Evolutionary conservation across 2,329 filamentous ascomycete genomes (phyloP), one percentile per base, ranked within the genome.

Genomic region (Sporothrix protearum): DNA sequence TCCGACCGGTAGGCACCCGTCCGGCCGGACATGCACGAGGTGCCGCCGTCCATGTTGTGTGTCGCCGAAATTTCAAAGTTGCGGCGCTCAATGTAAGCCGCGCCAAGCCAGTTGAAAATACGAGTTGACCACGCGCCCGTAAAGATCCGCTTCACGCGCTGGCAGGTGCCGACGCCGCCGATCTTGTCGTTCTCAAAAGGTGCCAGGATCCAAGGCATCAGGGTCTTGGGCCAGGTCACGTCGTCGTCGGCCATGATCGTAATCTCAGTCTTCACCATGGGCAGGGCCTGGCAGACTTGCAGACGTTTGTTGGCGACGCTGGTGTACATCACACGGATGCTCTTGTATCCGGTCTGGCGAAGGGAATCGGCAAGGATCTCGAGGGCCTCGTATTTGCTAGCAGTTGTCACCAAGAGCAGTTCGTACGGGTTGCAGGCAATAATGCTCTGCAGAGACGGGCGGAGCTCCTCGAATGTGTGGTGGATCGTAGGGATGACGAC

Each of bases 51-150:
- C 68, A 97, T 91, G 82, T 95, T 92, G 80, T 96, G 95, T 70
- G 94, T 97, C 42, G 95, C 94, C 64, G 94, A 96, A 79, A 96
- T 97, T 81, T 98, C 95, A 79, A 97, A 98, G 82, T 97, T 98
- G 73, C 95, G 90, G 72, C 95, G 89, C 81, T 97, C 92, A 74
- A 98, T 91, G 80, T 98, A 98, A 68, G 94, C 89, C 28, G 94
- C 92, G 6, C 94, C 94, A 25, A 98, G 86, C 85, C 95, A 97
- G 78, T 94, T 94, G 89, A 90, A 97, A 75, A 92, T 83, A 68
- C 87, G 87, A 55, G 88, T 87, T 33, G 84, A 83, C 78, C 88
- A 82, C 53, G 88, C 87, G 1, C 82, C 87, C 61, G 83, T 83
- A 77, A 87, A 86, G 75, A 89, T 88, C 74, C 93, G 91, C 78